These are phyloP conservation scores for Fagopyrum esculentum DNA, from an alignment of 148 eudicot species.

Conservation along the genomic window DNA sequence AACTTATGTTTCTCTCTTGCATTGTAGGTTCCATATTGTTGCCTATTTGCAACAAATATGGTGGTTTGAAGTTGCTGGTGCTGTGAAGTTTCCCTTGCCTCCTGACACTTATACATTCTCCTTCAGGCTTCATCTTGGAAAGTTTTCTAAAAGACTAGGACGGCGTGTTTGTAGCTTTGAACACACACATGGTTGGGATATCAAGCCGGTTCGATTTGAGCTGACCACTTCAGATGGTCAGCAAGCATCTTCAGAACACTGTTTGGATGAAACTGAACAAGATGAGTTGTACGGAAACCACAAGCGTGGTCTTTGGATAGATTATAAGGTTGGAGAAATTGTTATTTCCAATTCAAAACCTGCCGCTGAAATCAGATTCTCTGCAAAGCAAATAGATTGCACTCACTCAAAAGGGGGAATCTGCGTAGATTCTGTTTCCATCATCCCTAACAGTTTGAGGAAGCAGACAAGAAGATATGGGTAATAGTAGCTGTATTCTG, in stretches of 20 bases:
- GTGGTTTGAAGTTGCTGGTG: slow-evolving; percentile 98
- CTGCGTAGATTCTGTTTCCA: slow-evolving; percentile 86
- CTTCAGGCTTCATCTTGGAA: slow-evolving; percentile 82
- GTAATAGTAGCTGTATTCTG: background rate
- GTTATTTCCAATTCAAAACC: slow-evolving; percentile 43
- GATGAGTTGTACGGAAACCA: slow-evolving; percentile 45
- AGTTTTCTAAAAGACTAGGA: slow-evolving; percentile 65
- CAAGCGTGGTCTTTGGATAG: slow-evolving; percentile 94
- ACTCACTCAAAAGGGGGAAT: slow-evolving; percentile 99
- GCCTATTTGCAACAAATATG: slow-evolving; percentile 98
- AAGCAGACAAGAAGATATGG: slow-evolving; percentile 33
- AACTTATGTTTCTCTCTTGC: background rate
- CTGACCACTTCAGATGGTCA: slow-evolving; percentile 82
- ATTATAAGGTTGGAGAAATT: slow-evolving; percentile 84
- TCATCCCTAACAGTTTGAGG: slow-evolving; percentile 59
- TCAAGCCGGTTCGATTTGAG: slow-evolving; percentile 80
- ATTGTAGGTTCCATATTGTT: slow-evolving; percentile 58
- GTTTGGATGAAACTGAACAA: slow-evolving; percentile 52
- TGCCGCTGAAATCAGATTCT: slow-evolving; percentile 60
- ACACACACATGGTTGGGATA: slow-evolving; percentile 96
- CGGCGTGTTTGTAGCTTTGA: slow-evolving; percentile 77
- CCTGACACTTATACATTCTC: slow-evolving; percentile 68
- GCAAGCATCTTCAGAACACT: slow-evolving; percentile 55
- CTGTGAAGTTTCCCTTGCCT: slow-evolving; percentile 61
- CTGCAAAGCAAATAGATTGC: slow-evolving; percentile 96